Conservation (phyloP, 2,329 filamentous ascomycete species). For the Dothistroma pini region DNA sequence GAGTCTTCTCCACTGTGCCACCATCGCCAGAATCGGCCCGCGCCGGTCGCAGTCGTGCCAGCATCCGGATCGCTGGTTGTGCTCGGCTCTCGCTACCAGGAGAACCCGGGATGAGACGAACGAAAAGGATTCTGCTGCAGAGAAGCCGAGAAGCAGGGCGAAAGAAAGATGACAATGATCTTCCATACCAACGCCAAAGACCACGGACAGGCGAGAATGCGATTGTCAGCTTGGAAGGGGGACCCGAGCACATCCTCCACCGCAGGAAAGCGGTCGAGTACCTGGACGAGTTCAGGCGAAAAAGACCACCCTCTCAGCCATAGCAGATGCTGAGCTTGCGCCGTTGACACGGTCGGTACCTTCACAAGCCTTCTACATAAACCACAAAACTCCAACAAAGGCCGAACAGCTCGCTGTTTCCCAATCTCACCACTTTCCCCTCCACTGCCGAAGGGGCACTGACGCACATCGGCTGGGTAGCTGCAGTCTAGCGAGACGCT, state of each 20-base stretch:
- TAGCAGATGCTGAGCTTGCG: neutral
- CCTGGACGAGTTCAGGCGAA: neutral
- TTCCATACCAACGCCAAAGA: neutral
- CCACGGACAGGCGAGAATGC: neutral
- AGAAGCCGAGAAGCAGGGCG: neutral
- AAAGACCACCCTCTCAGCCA: neutral
- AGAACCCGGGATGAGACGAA: neutral
- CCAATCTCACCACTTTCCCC: neutral
- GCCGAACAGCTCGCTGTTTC: neutral
- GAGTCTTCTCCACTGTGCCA: neutral
- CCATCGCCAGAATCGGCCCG: neutral
- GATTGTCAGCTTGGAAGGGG: neutral
- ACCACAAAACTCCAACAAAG: neutral
- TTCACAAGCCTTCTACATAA: neutral
- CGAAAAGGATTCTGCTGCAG: neutral
- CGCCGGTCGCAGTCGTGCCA: neutral
- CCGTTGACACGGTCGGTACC: neutral
- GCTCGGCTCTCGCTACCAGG: neutral
- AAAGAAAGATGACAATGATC: neutral
- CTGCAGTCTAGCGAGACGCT: neutral
- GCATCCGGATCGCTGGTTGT: neutral
- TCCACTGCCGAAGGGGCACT: neutral
- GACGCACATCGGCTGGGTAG: neutral
- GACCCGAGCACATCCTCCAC: neutral
- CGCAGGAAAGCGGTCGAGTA: neutral